phyloP scores from a whole-genome alignment of 2,329 filamentous ascomycete genomes.

The Trichophyton rubrum region DNA sequence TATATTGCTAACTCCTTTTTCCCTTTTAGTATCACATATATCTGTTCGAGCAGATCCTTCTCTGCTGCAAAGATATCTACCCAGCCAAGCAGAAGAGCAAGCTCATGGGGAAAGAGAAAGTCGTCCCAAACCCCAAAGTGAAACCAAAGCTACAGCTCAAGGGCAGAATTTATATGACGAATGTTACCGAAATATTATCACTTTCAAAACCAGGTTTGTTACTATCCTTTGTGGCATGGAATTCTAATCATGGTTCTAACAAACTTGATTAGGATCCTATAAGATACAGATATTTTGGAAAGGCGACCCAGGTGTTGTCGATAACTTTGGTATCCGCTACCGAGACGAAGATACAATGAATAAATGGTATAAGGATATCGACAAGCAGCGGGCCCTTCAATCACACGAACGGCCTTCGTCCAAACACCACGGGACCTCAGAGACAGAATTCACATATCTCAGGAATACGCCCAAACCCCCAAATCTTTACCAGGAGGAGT shows the following conservation, averaged over 20 bases:
- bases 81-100: slow-evolving; percentile 66
- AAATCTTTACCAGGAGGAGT: slow-evolving; percentile 65
- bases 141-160: slow-evolving; percentile 78
- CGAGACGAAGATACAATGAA: slow-evolving; percentile 82
- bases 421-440: slow-evolving; percentile 43
- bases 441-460: slow-evolving; percentile 71
- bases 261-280: slow-evolving; percentile 55
- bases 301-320: slow-evolving; percentile 72
- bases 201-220: slow-evolving; percentile 70
- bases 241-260: background rate
- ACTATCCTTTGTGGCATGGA: background rate
- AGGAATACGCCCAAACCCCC: slow-evolving; percentile 55
- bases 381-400: slow-evolving; percentile 55
- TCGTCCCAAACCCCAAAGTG: slow-evolving; percentile 54
- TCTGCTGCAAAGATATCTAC: slow-evolving; percentile 93
- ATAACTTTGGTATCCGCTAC: slow-evolving; percentile 93
- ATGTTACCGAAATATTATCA: slow-evolving; percentile 88
- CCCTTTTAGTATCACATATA: slow-evolving; percentile 77
- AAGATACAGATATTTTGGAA: slow-evolving; percentile 98
- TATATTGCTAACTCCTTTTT: slow-evolving; percentile 1
- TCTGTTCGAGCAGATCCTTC: slow-evolving; percentile 84
- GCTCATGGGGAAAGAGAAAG: slow-evolving; percentile 57
- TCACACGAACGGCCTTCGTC: slow-evolving; percentile 38
- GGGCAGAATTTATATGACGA: slow-evolving; percentile 97
- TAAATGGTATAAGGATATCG: slow-evolving; percentile 75